Base-by-base conservation (phyloP, 768 basidiomycete genomes). In the Peribolospora baueri region DNA sequence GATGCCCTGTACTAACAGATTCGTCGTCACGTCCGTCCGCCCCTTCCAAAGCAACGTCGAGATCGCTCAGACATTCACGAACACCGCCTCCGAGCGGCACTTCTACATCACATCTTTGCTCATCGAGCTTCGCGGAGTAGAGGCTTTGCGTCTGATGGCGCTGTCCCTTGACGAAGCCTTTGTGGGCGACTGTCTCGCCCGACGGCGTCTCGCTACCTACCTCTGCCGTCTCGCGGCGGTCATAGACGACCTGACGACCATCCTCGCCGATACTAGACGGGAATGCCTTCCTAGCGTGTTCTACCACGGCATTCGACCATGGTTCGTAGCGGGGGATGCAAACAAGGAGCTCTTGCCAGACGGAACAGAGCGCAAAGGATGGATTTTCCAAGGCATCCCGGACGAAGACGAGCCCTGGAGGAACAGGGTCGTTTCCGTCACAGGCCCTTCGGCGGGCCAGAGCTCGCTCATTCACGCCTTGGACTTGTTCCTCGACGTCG, bases 371-470 rank as follows among this genome's bases (percentile, higher is more conserved):
- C 25, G 25, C 25, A 46, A 60, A 3, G 68, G 67, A 45, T 72
- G 71, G 71, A 69, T 79, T 46, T 95, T 82, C 66, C 80, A 87
- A 62, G 86, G 84, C 0, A 76, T 84, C 6, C 60, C 57, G 0
- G 71, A 73, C 5, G 69, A 75, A 41, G 69, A 70, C 0, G 69
- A 67, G 37, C 62, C 62, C 7, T 59, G 68, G n/a, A 72, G 70
- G 38, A 69, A 75, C 39, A 57, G 59, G 36, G 56, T 54, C 46
- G 60, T 25, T 25, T 25, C 25, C 25, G 25, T 25, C 25, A 25
- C 58, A 1, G 91, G 91, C 0, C 90, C 91, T 36, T 87, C 84
- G 7, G 91, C 87, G 1, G 91, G 91, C 2, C 91, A 98, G 70
- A 87, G 84, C 67, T 81, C 80, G 52, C 75, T 90, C 54, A 86